phyloP scores from a whole-genome alignment of 2,329 filamentous ascomycete species.

The Beauveria varroae region DNA sequence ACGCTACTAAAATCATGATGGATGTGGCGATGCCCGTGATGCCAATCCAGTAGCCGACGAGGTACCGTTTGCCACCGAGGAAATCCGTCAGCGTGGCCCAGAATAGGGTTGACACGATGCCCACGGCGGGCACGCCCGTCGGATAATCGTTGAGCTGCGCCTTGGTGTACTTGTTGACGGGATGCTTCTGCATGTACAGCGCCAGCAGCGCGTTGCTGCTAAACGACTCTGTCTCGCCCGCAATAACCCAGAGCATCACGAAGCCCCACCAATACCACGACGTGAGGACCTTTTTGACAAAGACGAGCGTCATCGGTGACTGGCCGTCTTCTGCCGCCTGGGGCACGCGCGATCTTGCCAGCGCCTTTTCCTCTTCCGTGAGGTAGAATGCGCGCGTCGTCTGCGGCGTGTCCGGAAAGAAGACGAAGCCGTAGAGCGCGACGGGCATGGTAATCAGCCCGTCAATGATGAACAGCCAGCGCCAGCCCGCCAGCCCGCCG shows the following conservation, averaged over 20 bases:
- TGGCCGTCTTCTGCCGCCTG: slow-evolving; percentile 23
- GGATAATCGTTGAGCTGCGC: slow-evolving; percentile 50
- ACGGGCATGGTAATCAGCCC: slow-evolving; percentile 40
- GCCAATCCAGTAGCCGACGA: slow-evolving; percentile 60
- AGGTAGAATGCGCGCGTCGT: slow-evolving; percentile 38
- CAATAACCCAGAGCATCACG: slow-evolving; percentile 59
- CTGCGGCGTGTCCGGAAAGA: slow-evolving; percentile 35
- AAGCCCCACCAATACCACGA: slow-evolving; percentile 63
- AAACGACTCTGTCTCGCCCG: slow-evolving; percentile 65
- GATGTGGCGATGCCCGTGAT: slow-evolving; percentile 56
- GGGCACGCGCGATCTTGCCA: slow-evolving; percentile 36
- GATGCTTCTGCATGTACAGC: slow-evolving; percentile 43
- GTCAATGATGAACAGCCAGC: slow-evolving; percentile 66
- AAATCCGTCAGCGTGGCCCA: slow-evolving; percentile 64
- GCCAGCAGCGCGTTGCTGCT: slow-evolving; percentile 52
- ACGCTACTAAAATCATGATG: slow-evolving; percentile 51
- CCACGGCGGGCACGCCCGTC: slow-evolving; percentile 47
- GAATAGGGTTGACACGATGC: slow-evolving; percentile 55
- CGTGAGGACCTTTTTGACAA: slow-evolving; percentile 46
- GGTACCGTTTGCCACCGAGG: slow-evolving; percentile 53
- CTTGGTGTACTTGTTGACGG: slow-evolving; percentile 34
- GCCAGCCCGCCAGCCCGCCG: slow-evolving; percentile 55
- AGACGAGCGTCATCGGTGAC: slow-evolving; percentile 39
- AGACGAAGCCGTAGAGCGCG: slow-evolving; percentile 26
- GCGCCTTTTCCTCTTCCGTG: slow-evolving; percentile 35